Conservation (phyloP, 2,329 filamentous ascomycete genomes). For the Curvularia sp. region DNA sequence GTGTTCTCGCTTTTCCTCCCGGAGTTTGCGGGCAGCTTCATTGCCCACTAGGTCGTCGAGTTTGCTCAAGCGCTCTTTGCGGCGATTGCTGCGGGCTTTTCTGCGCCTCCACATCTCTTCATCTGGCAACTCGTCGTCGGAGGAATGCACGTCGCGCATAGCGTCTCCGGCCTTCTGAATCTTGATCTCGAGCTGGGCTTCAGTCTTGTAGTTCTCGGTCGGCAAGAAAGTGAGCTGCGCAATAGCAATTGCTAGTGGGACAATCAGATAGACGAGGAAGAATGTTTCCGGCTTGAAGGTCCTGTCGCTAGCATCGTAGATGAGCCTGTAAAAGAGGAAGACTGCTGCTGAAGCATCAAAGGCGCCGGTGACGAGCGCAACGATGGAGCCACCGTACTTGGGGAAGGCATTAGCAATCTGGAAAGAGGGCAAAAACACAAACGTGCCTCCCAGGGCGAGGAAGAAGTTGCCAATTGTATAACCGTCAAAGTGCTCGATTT, state of each 20-base stretch:
- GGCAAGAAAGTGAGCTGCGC: constrained; percentile 77
- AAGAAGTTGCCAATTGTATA: constrained; percentile 77
- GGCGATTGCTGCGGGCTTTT: constrained; percentile 49
- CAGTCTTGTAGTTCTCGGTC: constrained; percentile 77
- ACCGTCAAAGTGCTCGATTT: constrained; percentile 47
- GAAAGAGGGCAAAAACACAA: constrained; percentile 83
- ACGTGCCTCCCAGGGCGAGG: constrained; percentile 79
- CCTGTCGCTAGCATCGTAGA: constrained; percentile 67
- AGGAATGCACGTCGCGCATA: constrained; percentile 58
- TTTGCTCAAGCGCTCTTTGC: constrained; percentile 68
- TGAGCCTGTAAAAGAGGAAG: constrained; percentile 75
- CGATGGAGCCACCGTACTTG: constrained; percentile 75
- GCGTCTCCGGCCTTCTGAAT: constrained; percentile 42
- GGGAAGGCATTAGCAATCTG: constrained; percentile 87
- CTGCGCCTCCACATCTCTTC: constrained; percentile 55
- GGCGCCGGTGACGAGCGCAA: constrained; percentile 79
- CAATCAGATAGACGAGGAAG: constrained; percentile 74
- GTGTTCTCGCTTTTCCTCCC: constrained; percentile 67
- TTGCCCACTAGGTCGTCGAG: constrained; percentile 76
- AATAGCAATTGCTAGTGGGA: constrained; percentile 71
- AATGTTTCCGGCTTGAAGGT: constrained; percentile 70
- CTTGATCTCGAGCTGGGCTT: constrained; percentile 47
- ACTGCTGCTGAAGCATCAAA: constrained; percentile 84
- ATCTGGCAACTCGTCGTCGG: constrained; percentile 63
- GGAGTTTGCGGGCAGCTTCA: constrained; percentile 67